Conservation (phyloP, 2,329 filamentous ascomycete species). For the Fusarium albidum region DNA sequence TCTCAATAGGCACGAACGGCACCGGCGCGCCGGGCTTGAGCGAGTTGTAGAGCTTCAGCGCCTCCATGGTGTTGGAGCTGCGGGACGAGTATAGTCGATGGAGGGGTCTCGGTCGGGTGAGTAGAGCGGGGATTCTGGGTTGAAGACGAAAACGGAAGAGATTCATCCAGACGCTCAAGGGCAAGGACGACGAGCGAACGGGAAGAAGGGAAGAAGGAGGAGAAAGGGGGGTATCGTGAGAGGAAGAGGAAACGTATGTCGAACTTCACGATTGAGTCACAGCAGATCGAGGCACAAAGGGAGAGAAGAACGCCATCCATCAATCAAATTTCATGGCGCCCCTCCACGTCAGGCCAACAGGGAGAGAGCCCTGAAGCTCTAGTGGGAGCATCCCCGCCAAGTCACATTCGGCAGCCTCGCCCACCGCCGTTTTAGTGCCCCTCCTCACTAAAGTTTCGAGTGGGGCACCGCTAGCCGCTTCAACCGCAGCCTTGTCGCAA, state of each 20-base stretch:
- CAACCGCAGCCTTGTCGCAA: constrained; percentile 25
- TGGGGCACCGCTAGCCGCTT: constrained; percentile 25
- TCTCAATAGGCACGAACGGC: constrained; percentile 76
- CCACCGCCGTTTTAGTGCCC: constrained; percentile 22
- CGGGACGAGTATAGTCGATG: constrained; percentile 47
- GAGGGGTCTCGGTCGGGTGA: constrained; percentile 32
- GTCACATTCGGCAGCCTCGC: constrained; percentile 22
- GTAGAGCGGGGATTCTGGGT: constrained; percentile 39
- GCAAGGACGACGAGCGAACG: constrained; percentile 12
- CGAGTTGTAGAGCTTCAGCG: constrained; percentile 82
- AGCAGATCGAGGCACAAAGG: constrained; percentile 15
- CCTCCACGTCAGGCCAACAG: constrained; percentile 7
- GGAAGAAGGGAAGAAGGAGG: constrained; percentile 24
- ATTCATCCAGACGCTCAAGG: constrained; percentile 46
- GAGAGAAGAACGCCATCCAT: constrained; percentile 33
- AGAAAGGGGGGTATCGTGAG: constrained; percentile 25
- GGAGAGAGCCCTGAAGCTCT: constrained; percentile 1
- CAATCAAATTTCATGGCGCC: constrained; percentile 26
- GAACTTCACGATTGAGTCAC: constrained; percentile 32
- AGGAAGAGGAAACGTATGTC: constrained; percentile 30
- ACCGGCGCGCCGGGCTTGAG: constrained; percentile 76
- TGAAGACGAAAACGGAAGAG: constrained; percentile 44
- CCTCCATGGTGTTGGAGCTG: constrained; percentile 51
- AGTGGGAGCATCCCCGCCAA: constrained; percentile 3
- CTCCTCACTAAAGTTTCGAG: constrained; percentile 33